Conservation (phyloP, 257 asterid genomes). For the Anisodus acutangulus region DNA sequence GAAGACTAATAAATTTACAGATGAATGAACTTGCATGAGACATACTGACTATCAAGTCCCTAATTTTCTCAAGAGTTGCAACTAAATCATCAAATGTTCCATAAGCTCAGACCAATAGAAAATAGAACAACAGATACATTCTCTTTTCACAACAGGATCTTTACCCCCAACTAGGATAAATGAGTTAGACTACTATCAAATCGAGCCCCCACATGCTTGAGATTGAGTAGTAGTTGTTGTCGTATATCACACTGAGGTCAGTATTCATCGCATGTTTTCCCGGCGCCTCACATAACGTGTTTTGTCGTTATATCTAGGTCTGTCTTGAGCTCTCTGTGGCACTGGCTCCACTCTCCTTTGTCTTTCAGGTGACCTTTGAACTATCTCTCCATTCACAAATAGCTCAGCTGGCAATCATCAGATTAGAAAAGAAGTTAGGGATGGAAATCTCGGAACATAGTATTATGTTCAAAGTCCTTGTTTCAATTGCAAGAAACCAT, state of each 20-base stretch:
- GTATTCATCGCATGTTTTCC: constrained; percentile 58
- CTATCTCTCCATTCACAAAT: constrained; percentile 87
- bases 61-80: background rate
- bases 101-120: background rate
- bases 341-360: constrained; percentile 96
- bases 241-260: background rate
- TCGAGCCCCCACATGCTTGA: background rate
- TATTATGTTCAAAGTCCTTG: background rate
- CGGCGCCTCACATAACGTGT: constrained; percentile 87
- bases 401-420: constrained; percentile 66
- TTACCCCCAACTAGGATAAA: background rate
- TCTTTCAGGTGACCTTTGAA: constrained; percentile 92
- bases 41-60: background rate
- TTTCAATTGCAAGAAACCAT: background rate
- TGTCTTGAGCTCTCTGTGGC: constrained; percentile 85
- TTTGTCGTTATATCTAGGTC: constrained; percentile 92
- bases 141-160: background rate
- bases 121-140: background rate
- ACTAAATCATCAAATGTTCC: constrained; percentile 11
- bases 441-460: background rate
- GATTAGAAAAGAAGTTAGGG: background rate
- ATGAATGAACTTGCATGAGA: constrained; percentile 1
- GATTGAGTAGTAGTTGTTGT: background rate
- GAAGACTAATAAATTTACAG: constrained; percentile 3
- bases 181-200: background rate